Conservation (phyloP, 352 stramenopile species). For the Phytophthora cryptogea region DNA sequence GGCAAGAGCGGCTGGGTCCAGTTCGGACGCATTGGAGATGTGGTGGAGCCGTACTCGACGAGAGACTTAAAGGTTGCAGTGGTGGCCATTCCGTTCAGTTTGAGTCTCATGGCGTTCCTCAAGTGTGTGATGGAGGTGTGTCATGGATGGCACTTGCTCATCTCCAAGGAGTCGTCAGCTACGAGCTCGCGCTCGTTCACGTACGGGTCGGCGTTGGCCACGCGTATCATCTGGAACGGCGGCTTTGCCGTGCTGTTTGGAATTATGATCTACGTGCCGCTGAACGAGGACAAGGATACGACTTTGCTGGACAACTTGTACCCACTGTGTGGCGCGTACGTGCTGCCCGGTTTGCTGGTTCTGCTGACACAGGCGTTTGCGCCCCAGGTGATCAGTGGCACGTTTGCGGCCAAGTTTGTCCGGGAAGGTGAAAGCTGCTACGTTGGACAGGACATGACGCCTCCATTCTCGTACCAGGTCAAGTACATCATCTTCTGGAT, state of each 20-base stretch:
- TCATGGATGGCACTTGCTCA: conserved; percentile 69
- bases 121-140: conserved; percentile 72
- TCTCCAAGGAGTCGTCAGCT: conserved; percentile 47
- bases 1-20: conserved; percentile 59
- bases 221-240: conserved; percentile 65
- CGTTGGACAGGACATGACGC: conserved; percentile 66
- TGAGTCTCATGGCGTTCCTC: conserved; percentile 51
- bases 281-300: conserved; percentile 53
- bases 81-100: conserved; percentile 53
- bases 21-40: conserved; percentile 56
- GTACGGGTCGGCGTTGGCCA: conserved; percentile 55
- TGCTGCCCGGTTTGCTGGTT: conserved; percentile 54
- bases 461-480: conserved; percentile 56
- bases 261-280: conserved; percentile 64
- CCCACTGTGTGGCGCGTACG: conserved; percentile 45
- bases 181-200: conserved; percentile 63
- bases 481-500: conserved; percentile 77
- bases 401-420: conserved; percentile 74
- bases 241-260: conserved; percentile 62
- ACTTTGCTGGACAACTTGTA: conserved; percentile 50
- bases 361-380: conserved; percentile 57
- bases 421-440: conserved; percentile 77
- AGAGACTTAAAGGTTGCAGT: conserved; percentile 60
- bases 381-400: conserved; percentile 53
- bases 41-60: conserved; percentile 56